Evolutionary conservation across 208 protist genomes (phyloP).

Genomic region (Borovskyia barvae): DNA sequence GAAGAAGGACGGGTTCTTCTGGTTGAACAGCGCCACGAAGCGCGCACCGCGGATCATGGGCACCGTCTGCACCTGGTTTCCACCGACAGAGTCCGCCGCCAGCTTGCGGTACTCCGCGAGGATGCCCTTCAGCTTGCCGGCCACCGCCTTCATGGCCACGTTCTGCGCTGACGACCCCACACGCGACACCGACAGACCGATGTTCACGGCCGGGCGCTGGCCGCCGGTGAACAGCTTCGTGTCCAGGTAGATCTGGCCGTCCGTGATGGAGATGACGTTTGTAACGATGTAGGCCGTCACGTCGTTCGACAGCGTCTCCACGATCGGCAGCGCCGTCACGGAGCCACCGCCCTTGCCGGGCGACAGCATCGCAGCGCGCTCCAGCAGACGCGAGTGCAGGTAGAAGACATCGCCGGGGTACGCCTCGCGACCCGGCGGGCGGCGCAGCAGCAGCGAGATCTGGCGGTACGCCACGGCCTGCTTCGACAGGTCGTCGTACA

Average conservation of each 20-base stretch:
- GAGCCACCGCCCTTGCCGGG: constrained; percentile 81
- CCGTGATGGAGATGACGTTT: constrained; percentile 95
- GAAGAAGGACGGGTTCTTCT: constrained; percentile 86
- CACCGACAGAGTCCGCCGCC: constrained; percentile 79
- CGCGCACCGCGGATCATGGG: constrained; percentile 84
- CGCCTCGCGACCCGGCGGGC: constrained; percentile 90
- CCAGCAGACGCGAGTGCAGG: constrained; percentile 92
- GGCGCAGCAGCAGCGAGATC: constrained; percentile 92
- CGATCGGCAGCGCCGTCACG: constrained; percentile 91
- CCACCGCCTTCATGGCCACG: constrained; percentile 92
- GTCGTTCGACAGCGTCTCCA: constrained; percentile 94
- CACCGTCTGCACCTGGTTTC: constrained; percentile 70
- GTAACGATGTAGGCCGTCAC: constrained; percentile 95
- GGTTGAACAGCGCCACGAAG: constrained; percentile 84
- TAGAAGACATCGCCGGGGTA: constrained; percentile 96
- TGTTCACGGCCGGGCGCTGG: constrained; percentile 93
- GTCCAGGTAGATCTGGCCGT: constrained; percentile 95
- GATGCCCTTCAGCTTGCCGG: constrained; percentile 90
- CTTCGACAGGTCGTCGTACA: constrained; percentile 95
- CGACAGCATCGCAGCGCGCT: constrained; percentile 91
- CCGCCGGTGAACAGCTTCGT: constrained; percentile 93
- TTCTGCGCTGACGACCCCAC: constrained; percentile 93
- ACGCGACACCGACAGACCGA: constrained; percentile 94
- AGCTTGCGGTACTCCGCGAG: constrained; percentile 94
- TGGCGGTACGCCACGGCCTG: constrained; percentile 95